These are phyloP conservation scores for Echeveria elegans DNA, from an alignment of 164 flowering plant species.

Conservation along the genomic window DNA sequence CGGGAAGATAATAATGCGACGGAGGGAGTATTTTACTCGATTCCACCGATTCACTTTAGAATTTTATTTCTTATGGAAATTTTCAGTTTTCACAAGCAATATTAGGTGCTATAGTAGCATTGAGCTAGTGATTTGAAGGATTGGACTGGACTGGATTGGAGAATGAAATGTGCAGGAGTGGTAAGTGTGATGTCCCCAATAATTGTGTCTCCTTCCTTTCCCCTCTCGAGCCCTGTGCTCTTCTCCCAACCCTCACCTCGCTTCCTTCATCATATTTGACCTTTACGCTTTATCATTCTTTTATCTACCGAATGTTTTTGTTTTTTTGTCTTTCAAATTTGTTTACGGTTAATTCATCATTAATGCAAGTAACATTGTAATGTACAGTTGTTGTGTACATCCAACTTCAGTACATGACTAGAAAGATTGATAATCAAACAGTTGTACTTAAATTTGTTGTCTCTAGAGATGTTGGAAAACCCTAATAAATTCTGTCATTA, in stretches of 20 bases:
- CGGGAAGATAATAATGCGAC: no score
- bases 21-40: no score
- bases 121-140: conserved; percentile 1
- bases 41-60: no score
- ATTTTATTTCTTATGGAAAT: no score
- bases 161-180: conserved; percentile 6
- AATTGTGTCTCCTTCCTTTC: conserved; percentile 4
- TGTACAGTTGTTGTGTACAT: not conserved
- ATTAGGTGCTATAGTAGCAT: not conserved
- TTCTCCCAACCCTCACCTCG: not conserved
- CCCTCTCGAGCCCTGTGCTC: conserved; percentile 7
- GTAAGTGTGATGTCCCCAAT: conserved; percentile 1
- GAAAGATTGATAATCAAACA: not conserved
- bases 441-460: not conserved
- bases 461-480: not conserved
- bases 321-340: not conserved
- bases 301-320: not conserved
- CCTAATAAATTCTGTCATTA: not conserved
- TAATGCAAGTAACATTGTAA: not conserved
- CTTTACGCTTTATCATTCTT: not conserved
- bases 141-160: conserved; percentile 2
- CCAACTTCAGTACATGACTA: not conserved
- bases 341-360: no score
- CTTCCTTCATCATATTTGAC: not conserved
- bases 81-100: not conserved